A percentile compares a stretch with the other conserved stretches of the same genome.
Conservation (phyloP, 2,329 filamentous ascomycete species). For the Ophiostoma sp. region DNA sequence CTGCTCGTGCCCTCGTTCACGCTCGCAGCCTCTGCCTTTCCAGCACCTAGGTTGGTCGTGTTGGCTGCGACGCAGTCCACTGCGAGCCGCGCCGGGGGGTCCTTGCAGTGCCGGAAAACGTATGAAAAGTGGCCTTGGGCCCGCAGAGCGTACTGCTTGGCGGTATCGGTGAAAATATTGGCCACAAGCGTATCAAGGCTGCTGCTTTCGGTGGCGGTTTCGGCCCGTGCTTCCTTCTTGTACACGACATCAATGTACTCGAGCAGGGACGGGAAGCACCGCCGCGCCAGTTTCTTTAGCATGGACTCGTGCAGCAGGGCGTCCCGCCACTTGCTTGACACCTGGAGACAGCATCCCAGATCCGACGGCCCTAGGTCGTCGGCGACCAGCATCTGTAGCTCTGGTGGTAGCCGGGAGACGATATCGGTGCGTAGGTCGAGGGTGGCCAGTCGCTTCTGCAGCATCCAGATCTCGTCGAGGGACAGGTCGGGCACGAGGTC, state of each 20-base stretch:
- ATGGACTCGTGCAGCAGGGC: conserved; percentile 19
- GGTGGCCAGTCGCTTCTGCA: conserved; percentile 19
- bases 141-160: conserved; percentile 17
- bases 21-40: background rate
- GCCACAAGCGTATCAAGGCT: conserved; percentile 8
- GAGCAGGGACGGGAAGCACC: conserved; percentile 22
- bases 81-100: conserved; percentile 11
- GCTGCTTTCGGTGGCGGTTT: background rate
- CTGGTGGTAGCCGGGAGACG: conserved; percentile 23
- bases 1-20: background rate
- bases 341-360: conserved; percentile 24
- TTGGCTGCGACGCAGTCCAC: background rate
- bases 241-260: conserved; percentile 21
- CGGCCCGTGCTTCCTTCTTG: background rate
- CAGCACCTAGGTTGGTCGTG: background rate
- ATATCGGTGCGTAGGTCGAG: conserved; percentile 26
- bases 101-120: conserved; percentile 19
- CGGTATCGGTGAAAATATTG: conserved; percentile 17
- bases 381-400: conserved; percentile 26
- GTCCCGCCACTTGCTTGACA: conserved; percentile 24
- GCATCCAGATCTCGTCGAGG: conserved; percentile 26
- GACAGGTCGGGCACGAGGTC: conserved; percentile 19
- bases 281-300: conserved; percentile 14
- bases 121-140: conserved; percentile 19
- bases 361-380: conserved; percentile 22